phyloP scores from a whole-genome alignment of 75 land plant genomes.

The Selaginella moellendorffii region DNA sequence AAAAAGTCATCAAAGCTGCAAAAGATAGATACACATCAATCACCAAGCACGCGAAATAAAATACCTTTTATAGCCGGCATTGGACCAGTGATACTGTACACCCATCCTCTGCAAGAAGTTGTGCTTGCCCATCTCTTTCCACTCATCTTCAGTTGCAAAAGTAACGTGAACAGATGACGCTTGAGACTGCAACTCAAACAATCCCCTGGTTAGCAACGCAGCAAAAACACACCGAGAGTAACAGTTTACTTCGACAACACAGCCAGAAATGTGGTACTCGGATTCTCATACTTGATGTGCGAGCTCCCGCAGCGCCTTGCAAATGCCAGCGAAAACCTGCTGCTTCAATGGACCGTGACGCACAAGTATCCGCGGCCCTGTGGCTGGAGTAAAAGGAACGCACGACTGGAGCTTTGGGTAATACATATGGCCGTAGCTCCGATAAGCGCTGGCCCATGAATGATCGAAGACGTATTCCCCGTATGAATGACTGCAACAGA shows the following conservation, averaged over 20 bases:
- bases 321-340: constrained; percentile 54
- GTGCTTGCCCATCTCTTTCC: constrained; percentile 37
- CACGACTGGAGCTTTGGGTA: constrained; percentile 93
- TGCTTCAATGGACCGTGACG: constrained; percentile 45
- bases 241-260: background rate
- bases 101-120: constrained; percentile 87
- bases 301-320: constrained; percentile 57
- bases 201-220: background rate
- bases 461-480: constrained; percentile 99
- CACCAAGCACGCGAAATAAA: background rate
- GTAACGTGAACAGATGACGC: constrained; percentile 89
- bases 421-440: constrained; percentile 57
- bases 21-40: constrained; percentile 5
- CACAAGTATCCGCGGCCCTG: constrained; percentile 83
- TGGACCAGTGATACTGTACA: constrained; percentile 97
- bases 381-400: constrained; percentile 96
- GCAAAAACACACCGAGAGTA: background rate
- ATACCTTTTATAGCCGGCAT: constrained; percentile 62
- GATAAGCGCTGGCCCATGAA: constrained; percentile 92
- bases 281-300: constrained; percentile 22
- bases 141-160: constrained; percentile 64
- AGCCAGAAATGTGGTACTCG: background rate
- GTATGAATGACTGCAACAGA: constrained; percentile 74
- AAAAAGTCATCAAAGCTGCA: constrained; percentile 94
- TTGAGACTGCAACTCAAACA: constrained; percentile 36